phyloP scores from a whole-genome alignment of 2,329 filamentous ascomycete species.

The Sordariomycetes sp. region DNA sequence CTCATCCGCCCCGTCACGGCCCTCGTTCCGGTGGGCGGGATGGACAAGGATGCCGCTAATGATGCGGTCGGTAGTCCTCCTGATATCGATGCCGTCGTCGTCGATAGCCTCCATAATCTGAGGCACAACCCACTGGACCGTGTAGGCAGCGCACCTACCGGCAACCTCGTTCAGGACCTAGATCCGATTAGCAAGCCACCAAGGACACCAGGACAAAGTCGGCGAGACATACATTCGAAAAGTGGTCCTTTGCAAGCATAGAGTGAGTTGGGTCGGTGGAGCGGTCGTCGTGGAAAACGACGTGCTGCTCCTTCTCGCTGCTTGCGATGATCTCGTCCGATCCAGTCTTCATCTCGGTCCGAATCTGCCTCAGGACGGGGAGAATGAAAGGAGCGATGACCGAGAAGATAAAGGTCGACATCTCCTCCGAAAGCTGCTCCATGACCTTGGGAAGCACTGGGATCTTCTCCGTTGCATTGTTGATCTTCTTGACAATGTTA shows the following conservation, averaged over 20 bases:
- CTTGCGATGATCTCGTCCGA: slow-evolving; percentile 80
- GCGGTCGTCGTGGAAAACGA: slow-evolving; percentile 74
- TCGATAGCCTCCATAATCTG: slow-evolving; percentile 86
- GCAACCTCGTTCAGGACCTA: slow-evolving; percentile 77
- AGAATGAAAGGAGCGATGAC: slow-evolving; percentile 80
- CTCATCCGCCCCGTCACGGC: slow-evolving; percentile 59
- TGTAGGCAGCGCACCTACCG: slow-evolving; percentile 67
- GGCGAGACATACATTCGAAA: slow-evolving; percentile 55
- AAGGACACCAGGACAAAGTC: background rate
- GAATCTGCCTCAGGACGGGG: slow-evolving; percentile 78
- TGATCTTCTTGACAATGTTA: slow-evolving; percentile 70
- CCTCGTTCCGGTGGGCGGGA: slow-evolving; percentile 63
- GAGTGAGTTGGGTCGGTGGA: slow-evolving; percentile 82
- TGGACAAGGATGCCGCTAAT: slow-evolving; percentile 80
- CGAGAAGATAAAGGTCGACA: slow-evolving; percentile 86
- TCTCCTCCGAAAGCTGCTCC: slow-evolving; percentile 77
- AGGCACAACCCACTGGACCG: slow-evolving; percentile 77
- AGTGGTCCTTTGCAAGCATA: slow-evolving; percentile 94
- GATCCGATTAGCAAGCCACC: background rate
- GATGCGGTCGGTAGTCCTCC: slow-evolving; percentile 64
- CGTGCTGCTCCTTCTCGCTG: slow-evolving; percentile 71
- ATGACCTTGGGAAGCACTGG: slow-evolving; percentile 76
- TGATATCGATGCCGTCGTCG: slow-evolving; percentile 58
- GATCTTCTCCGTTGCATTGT: slow-evolving; percentile 70
- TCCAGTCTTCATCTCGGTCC: slow-evolving; percentile 75